Percentiles rank a stretch among this genome's conserved stretches.
Evolutionary conservation across 805 yeast genomes (phyloP).

Genomic region (Cyberlindnera lachancei): DNA sequence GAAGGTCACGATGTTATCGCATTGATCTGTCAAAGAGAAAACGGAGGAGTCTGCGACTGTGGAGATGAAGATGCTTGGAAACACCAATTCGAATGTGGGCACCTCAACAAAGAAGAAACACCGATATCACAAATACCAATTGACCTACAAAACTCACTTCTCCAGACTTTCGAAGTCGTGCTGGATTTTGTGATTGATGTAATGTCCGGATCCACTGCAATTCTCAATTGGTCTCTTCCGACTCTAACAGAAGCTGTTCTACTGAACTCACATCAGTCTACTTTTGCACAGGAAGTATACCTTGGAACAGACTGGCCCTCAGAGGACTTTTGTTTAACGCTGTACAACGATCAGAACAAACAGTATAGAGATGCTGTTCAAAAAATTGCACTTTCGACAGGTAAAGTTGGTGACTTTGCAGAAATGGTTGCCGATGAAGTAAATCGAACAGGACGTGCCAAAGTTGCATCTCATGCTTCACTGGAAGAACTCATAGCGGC

Average conservation of each 20-base stretch:
- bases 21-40: slow-evolving; percentile 55
- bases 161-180: slow-evolving; percentile 35
- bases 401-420: slow-evolving; percentile 57
- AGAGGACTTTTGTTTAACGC: slow-evolving; percentile 41
- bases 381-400: slow-evolving; percentile 55
- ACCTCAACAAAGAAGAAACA: slow-evolving; percentile 23
- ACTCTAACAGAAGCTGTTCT: slow-evolving; percentile 22
- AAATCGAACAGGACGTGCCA: slow-evolving; percentile 60
- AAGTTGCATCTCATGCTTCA: slow-evolving; percentile 51
- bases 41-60: slow-evolving; percentile 60
- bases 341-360: slow-evolving; percentile 75
- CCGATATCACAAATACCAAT: slow-evolving; percentile 30
- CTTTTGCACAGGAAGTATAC: slow-evolving; percentile 33
- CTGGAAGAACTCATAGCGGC: slow-evolving; percentile 42
- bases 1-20: slow-evolving; percentile 63
- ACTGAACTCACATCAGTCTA: slow-evolving; percentile 28
- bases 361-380: slow-evolving; percentile 70
- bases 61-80: slow-evolving; percentile 87
- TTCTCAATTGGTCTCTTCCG: slow-evolving; percentile 18
- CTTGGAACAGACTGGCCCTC: slow-evolving; percentile 36
- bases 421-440: slow-evolving; percentile 62
- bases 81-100: slow-evolving; percentile 41
- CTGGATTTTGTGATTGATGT: slow-evolving; percentile 61
- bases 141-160: slow-evolving; percentile 32
- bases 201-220: slow-evolving; percentile 33